Conservation (phyloP, 1,284 basidiomycete species). For the Takashimella koratensis region DNA sequence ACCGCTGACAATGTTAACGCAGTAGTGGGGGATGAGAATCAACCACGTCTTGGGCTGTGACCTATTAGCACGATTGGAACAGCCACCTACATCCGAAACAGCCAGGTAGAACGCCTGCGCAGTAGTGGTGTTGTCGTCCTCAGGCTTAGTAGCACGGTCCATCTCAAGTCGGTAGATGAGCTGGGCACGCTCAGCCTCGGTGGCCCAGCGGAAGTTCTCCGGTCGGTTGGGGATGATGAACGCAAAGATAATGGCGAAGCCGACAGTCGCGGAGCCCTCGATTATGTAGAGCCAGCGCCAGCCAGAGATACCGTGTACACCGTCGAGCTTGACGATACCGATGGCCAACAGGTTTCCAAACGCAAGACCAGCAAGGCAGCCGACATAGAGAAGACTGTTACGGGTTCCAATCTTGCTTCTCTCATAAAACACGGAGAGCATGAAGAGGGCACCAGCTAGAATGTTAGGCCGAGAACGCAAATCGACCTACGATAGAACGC, state of each 20-base stretch:
- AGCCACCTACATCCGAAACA: too few relatives aligned
- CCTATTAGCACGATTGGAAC: too few relatives aligned
- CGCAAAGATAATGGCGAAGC: slow-evolving; percentile 29
- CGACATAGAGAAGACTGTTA: slow-evolving; percentile 33
- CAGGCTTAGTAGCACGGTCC: slow-evolving; percentile 31
- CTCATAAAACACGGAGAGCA: slow-evolving; percentile 40
- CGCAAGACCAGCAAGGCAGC: too few relatives aligned
- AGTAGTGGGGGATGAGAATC: slow-evolving; percentile 3
- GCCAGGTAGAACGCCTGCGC: too few relatives aligned
- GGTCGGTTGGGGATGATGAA: slow-evolving; percentile 42
- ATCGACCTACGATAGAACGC: too few relatives aligned
- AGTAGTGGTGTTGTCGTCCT: too few relatives aligned
- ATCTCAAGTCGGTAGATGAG: slow-evolving; percentile 40
- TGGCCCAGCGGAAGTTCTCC: slow-evolving; percentile 30
- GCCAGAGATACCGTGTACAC: slow-evolving; percentile 23
- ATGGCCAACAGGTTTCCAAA: slow-evolving; percentile 41
- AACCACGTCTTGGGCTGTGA: slow-evolving; percentile 12
- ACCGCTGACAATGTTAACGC: slow-evolving; percentile 5
- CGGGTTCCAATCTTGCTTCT: slow-evolving; percentile 34
- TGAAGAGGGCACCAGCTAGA: slow-evolving; percentile 34
- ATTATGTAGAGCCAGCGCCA: slow-evolving; percentile 38
- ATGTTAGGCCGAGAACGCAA: too few relatives aligned
- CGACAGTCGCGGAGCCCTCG: slow-evolving; percentile 27
- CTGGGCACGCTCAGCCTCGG: slow-evolving; percentile 32
- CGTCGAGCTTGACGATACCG: slow-evolving; percentile 27